Base-by-base conservation (phyloP, 345 rosid species). In the Rubroshorea leprosula region DNA sequence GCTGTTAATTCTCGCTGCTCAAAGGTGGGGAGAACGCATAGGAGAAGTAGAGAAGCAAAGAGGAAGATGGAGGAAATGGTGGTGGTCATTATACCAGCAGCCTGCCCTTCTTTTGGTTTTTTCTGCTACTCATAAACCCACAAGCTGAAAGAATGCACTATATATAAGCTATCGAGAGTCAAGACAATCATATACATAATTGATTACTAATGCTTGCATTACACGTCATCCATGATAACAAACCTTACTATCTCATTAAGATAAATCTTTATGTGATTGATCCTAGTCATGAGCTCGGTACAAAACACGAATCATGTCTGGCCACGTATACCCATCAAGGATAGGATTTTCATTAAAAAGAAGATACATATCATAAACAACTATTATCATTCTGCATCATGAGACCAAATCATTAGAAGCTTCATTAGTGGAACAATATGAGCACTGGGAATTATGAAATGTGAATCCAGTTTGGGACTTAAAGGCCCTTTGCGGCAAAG, bases 221-320 rank as follows among this genome's bases (percentile, higher is more conserved):
- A 24, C 74, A 62, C 66, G 78, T 50, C 63, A 65, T 57, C 58
- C n/a, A 15, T n/a, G 22, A 24, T 55, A 26, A 58, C 69, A 65
- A 58, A 51, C 52, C 18, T n/a, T 18, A 23, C 50, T 23, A 23
- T 51, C 39, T n/a, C 21, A 26, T n/a, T 13, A 2, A 20, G 8
- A 1, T 22, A 6, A 0, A 3, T 25, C 38, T 50, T 1, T 12
- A 2, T 21, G 2, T 19, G 13, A 9, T 29, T 9, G 35, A 9
- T 9, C 35, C 9, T 4, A 9, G 35, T 4, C 13, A 12, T 14
- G 2, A 13, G 6, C 1, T 15, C 13, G 15, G 9, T 19, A 9
- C 2, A n/a, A 21, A 22, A 6, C 43, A 25, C 56, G 1, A 55
- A 64, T 24, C 13, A 49, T 4, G 25, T 20, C 5, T 18, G 49